Conservation (phyloP, 805 yeast genomes). For the Candida ipomoeae region DNA sequence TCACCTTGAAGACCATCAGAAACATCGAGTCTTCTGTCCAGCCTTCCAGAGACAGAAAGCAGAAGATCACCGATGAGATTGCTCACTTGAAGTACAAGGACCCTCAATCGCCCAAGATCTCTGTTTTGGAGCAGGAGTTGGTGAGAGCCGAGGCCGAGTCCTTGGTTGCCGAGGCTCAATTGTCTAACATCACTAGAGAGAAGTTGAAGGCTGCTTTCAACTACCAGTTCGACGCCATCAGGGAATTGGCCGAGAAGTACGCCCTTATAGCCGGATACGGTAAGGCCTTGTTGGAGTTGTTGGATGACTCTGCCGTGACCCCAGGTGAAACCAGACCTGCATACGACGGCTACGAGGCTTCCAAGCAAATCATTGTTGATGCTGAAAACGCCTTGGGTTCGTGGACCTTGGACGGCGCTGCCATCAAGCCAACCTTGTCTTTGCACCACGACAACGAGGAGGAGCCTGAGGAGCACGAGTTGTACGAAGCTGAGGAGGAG, state of each 20-base stretch:
- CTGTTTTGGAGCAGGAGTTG: constrained; percentile 94
- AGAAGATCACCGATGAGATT: constrained; percentile 94
- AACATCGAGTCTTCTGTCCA: constrained; percentile 97
- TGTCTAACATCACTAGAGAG: constrained; percentile 96
- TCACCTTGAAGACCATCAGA: constrained; percentile 89
- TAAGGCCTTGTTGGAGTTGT: constrained; percentile 90
- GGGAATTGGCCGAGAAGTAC: constrained; percentile 93
- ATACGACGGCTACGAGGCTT: constrained; percentile 96
- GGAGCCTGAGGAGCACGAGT: constrained; percentile 39
- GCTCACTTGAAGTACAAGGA: constrained; percentile 98
- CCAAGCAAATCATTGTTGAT: constrained; percentile 95
- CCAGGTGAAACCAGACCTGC: constrained; percentile 99
- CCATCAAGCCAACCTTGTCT: constrained; percentile 87
- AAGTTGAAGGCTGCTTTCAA: constrained; percentile 95
- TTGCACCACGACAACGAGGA: constrained; percentile 60
- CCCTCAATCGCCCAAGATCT: constrained; percentile 94
- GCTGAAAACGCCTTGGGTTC: constrained; percentile 92
- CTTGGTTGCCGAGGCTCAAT: constrained; percentile 97
- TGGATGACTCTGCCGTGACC: constrained; percentile 95
- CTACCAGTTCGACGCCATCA: constrained; percentile 92
- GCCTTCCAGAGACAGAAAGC: constrained; percentile 97
- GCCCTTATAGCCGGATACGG: constrained; percentile 99
- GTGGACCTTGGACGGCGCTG: constrained; percentile 96
- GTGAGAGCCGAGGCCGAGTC: constrained; percentile 99
- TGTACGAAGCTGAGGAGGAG: constrained; percentile 52